A percentile compares a stretch with the other conserved stretches of the same genome.
Evolutionary conservation across 371 early-diverging fungal species (phyloP).

Genomic region (Nematocida parisii): DNA sequence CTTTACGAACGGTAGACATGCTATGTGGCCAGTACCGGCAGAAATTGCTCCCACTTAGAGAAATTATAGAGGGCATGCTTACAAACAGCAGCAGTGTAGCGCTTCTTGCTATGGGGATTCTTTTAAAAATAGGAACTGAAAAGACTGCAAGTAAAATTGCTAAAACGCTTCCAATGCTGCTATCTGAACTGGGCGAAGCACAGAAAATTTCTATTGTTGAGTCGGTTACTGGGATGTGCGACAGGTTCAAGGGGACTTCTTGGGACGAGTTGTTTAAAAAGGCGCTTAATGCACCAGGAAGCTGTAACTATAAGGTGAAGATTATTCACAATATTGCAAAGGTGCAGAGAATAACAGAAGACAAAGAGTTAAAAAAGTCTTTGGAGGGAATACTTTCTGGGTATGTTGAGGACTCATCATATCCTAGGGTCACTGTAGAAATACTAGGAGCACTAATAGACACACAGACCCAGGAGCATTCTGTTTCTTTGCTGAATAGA

Average conservation of each 20-base stretch:
- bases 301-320: constrained; percentile 64
- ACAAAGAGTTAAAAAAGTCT: constrained; percentile 34
- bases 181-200: constrained; percentile 59
- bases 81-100: constrained; percentile 53
- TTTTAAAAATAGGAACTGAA: constrained; percentile 68
- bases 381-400: constrained; percentile 56
- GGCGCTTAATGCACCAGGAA: constrained; percentile 54
- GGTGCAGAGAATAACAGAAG: constrained; percentile 26
- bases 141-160: constrained; percentile 62
- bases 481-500: constrained; percentile 67
- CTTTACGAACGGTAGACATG: constrained; percentile 61
- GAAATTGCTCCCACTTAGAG: constrained; percentile 60
- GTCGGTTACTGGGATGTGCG: constrained; percentile 61
- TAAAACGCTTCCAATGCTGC: constrained; percentile 59
- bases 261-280: constrained; percentile 63
- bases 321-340: constrained; percentile 60
- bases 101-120: constrained; percentile 64
- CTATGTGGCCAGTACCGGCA: constrained; percentile 59
- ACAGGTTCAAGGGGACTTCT: constrained; percentile 41
- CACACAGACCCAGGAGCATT: constrained; percentile 49
- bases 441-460: constrained; percentile 64
- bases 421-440: constrained; percentile 65
- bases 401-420: constrained; percentile 69
- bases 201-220: constrained; percentile 66
- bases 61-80: constrained; percentile 66